These are phyloP conservation scores for Penicillium sp. DNA, from an alignment of 2,329 filamentous ascomycete genomes.

Conservation along the genomic window DNA sequence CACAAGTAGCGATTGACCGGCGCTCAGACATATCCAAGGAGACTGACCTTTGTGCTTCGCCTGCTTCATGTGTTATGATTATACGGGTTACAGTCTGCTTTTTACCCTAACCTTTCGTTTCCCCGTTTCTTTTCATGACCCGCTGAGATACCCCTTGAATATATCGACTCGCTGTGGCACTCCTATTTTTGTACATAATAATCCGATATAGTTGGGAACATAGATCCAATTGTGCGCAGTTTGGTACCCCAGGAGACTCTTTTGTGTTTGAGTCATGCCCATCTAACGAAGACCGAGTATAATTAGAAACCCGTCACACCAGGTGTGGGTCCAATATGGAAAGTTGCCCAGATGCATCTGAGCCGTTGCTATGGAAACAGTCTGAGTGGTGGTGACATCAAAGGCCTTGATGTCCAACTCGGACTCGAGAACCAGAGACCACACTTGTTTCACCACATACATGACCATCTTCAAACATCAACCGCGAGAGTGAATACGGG, in stretches of 20 bases:
- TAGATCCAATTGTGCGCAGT: constrained; percentile 27
- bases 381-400: constrained; percentile 4
- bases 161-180: constrained; percentile 34
- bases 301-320: not conserved
- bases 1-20: constrained; percentile 19
- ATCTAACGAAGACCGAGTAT: not conserved
- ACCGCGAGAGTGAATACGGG: not conserved
- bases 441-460: not conserved
- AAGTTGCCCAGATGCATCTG: not conserved
- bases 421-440: not conserved
- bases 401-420: not conserved
- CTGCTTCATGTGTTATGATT: constrained; percentile 25
- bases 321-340: not conserved
- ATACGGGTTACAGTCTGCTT: constrained; percentile 23
- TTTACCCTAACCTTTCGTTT: constrained; percentile 15
- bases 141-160: constrained; percentile 42
- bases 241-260: not conserved
- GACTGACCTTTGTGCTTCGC: constrained; percentile 6
- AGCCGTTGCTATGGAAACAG: constrained; percentile 32
- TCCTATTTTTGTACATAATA: constrained; percentile 40
- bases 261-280: not conserved
- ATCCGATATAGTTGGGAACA: constrained; percentile 26
- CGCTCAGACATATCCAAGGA: not conserved
- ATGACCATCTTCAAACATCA: not conserved
- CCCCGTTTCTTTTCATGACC: constrained; percentile 24